Conservation (phyloP, 345 rosid genomes). For the Linum usitatissimum region DNA sequence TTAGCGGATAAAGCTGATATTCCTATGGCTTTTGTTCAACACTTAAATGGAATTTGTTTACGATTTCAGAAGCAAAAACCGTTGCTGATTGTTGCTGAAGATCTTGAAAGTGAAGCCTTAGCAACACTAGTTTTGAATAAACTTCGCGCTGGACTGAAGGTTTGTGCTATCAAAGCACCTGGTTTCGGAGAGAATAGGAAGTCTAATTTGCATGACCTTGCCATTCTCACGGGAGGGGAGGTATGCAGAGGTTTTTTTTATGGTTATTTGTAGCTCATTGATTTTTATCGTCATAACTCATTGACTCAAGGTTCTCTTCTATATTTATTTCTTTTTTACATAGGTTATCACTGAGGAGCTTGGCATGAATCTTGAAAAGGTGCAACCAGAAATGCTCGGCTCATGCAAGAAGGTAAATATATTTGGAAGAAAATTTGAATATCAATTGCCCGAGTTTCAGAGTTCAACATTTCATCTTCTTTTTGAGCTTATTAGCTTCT, state of each 20-base stretch:
- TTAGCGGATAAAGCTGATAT: background rate
- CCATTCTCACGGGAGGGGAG: constrained; percentile 80
- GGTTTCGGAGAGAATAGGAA: constrained; percentile 97
- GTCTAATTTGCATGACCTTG: constrained; percentile 76
- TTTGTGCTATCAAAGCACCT: constrained; percentile 94
- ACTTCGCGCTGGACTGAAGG: constrained; percentile 96
- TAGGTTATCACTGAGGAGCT: constrained; percentile 90
- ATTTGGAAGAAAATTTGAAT: background rate
- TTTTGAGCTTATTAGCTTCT: background rate
- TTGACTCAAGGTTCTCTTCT: no score
- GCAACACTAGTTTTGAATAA: constrained; percentile 81
- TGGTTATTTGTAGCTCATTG: background rate
- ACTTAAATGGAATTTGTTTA: background rate
- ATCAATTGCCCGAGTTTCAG: no score
- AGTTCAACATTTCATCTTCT: no score
- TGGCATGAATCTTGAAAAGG: constrained; percentile 89
- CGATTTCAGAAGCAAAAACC: constrained; percentile 63
- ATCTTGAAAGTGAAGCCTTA: constrained; percentile 86
- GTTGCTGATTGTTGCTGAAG: constrained; percentile 82
- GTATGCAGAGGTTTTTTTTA: constrained; percentile 27
- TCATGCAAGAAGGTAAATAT: constrained; percentile 72
- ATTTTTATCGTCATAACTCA: no score
- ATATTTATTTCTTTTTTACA: no score
- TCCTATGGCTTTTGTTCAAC: constrained; percentile 12
- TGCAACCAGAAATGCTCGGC: constrained; percentile 75